Evolutionary conservation across 2,329 filamentous ascomycete genomes (phyloP).

Genomic region (Graphilbum sp.): DNA sequence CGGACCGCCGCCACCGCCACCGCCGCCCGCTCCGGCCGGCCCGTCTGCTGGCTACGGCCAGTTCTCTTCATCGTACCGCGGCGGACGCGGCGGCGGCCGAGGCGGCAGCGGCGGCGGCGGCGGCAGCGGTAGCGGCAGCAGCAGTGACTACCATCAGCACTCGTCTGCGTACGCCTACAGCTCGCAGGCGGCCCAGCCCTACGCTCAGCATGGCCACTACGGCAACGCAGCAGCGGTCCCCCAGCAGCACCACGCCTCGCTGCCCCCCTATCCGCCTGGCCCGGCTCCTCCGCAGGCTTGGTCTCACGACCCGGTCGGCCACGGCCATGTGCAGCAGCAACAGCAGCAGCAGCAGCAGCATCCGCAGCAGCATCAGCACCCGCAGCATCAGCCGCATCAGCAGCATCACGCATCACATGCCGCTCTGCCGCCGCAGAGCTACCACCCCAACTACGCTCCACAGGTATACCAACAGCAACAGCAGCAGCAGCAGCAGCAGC

Average conservation of each 20-base stretch:
- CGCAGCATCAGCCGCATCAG: no score
- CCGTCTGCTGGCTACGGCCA: constrained; percentile 21
- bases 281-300: constrained; percentile 20
- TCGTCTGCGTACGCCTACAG: constrained; percentile 26
- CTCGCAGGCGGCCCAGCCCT: constrained; percentile 16
- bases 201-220: constrained; percentile 14
- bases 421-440: constrained; percentile 28
- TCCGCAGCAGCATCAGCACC: no score
- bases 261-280: constrained; percentile 11
- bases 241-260: constrained; percentile 17
- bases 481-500: constrained; percentile 15
- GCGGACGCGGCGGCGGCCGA: constrained; percentile 19
- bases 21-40: constrained; percentile 16
- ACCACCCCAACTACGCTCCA: constrained; percentile 42
- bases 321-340: constrained; percentile 11
- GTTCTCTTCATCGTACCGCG: constrained; percentile 18
- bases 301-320: constrained; percentile 20
- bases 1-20: constrained; percentile 35
- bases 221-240: constrained; percentile 12
- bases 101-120: constrained; percentile 22
- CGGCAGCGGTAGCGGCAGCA: constrained; percentile 20
- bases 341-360: no score
- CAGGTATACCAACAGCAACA: constrained; percentile 30
- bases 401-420: constrained; percentile 26
- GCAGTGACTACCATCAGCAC: constrained; percentile 24